phyloP scores from a whole-genome alignment of 805 yeast species.

The Osmozyma mogii region DNA sequence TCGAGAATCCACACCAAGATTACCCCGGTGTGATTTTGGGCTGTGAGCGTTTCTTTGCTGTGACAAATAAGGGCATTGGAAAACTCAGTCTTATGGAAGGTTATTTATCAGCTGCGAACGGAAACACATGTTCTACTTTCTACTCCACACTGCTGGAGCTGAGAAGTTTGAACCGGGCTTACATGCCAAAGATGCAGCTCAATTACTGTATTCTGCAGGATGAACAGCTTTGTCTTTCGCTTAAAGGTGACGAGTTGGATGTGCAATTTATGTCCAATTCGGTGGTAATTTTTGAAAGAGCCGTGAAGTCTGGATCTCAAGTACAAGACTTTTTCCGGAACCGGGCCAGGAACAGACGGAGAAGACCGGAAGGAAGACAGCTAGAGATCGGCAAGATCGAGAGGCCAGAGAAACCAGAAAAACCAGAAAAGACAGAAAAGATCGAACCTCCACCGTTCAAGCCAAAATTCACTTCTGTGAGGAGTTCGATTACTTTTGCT shows the following conservation, averaged over 20 bases:
- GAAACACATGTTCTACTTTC: constrained; percentile 42
- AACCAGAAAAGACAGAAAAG: constrained; percentile 2
- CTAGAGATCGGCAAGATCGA: neutral
- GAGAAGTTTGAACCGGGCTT: constrained; percentile 50
- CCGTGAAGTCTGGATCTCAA: constrained; percentile 38
- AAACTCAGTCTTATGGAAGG: constrained; percentile 62
- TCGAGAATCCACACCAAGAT: constrained; percentile 36
- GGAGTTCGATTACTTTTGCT: constrained; percentile 50
- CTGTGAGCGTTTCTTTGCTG: constrained; percentile 63
- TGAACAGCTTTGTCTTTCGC: constrained; percentile 36
- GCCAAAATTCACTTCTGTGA: constrained; percentile 33
- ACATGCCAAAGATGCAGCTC: constrained; percentile 60
- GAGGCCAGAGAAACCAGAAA: neutral
- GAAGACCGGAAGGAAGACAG: neutral
- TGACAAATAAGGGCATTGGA: constrained; percentile 54
- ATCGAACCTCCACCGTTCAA: too few relatives aligned
- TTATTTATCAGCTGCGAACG: constrained; percentile 65
- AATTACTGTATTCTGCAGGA: constrained; percentile 31
- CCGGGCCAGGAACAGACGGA: constrained; percentile 10
- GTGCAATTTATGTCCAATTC: constrained; percentile 54
- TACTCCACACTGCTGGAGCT: constrained; percentile 40
- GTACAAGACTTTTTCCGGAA: constrained; percentile 30
- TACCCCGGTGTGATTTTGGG: constrained; percentile 76
- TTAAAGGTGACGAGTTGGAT: constrained; percentile 65
- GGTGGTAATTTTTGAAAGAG: constrained; percentile 44